Evolutionary conservation across 1,139 yeast genomes (phyloP), one percentile per base, ranked within the genome.

Genomic region (Blastobotrys proliferans): DNA sequence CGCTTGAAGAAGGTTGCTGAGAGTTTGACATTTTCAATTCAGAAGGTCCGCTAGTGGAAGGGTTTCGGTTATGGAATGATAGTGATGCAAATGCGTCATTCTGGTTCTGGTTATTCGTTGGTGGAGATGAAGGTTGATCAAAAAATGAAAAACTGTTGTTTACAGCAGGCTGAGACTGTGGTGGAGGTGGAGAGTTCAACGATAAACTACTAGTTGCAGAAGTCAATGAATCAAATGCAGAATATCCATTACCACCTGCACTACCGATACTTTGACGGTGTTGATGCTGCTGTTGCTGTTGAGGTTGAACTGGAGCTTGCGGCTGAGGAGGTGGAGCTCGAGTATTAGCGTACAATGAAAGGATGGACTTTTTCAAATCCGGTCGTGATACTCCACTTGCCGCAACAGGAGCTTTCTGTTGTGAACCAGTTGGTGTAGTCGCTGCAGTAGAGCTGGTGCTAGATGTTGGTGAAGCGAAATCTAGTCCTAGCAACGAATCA

Each of bases 351-450:
- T 92, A 92, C 46, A 92, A 73, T 17, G 97, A 87, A 48, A 92
- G 68, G 50, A 92, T 92, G 1, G 96, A 85, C 65, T 86, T 86
- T 60, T 92, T 92, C 62, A 92, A 73, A 58, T 90, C 97, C n/a
- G 83, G 81, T 48, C 85, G 68, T 16, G 70, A 46, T 14, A 56
- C 49, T 11, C 54, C 27, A 25, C 51, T 28, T 6, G 60, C 16
- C n/a, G n/a, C n/a, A n/a, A n/a, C n/a, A n/a, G n/a, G n/a, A n/a
- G n/a, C n/a, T n/a, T n/a, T n/a, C 3, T 6, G 3, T 11, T 19
- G 20, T 4, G 19, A 6, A 11, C 5, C 14, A 4, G 26, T 14
- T 4, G 9, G 6, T 20, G 36, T 3, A 6, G 36, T 25, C 17
- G 19, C 16, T 20, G 24, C 27, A 6, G 26, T 2, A n/a, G 5